Evolutionary conservation across 352 stramenopile species (phyloP), one percentile per base, ranked within the genome.

Genomic region (Phytophthora idaei): DNA sequence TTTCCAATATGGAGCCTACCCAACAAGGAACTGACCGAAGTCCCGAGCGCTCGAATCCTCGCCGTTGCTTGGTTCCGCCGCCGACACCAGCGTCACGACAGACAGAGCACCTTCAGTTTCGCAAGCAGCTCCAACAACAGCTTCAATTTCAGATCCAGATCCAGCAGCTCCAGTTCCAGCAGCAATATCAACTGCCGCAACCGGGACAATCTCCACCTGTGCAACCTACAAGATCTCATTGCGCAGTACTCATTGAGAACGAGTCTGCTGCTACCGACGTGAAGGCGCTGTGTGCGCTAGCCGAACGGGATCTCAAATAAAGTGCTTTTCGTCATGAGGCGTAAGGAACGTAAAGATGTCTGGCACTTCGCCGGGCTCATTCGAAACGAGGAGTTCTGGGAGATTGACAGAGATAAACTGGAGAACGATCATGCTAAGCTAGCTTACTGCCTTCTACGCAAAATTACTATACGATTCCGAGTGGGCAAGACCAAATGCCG

Each of bases 341-440:
- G 32, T 3, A 46, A 60, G 15, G 61, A 49, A 36, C 42, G 50
- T 4, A 67, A 50, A 36, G 12, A 54, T 21, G 59, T 47, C 10
- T 67, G 50, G 42, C 4, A 67, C 28, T 61, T 60, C 25, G 59
- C 15, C 8, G 31, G 49, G 3, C 37, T 67, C 5, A 21, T 45
- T 12, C 29, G 37, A 21, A 67, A 17, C 29, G 49, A 61, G 2
- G 5, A 25, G 17, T 50, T 14, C n/a, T n/a, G 21, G 4, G 11
- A 37, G 32, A 32, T 67, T 31, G 5, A 6, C 14, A 29, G 9
- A 12, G 14, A 31, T 1, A n/a, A 49, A 2, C 17, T 50, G 4
- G 25, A 21, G 4, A 61, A 60, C 25, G 21, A 67, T n/a, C 49
- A 67, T 17, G 59, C 27, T 10, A 42, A 37, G 1, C 39, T 17